phyloP scores from a whole-genome alignment of 2,329 filamentous ascomycete genomes.

The Hypoxylon sp. region DNA sequence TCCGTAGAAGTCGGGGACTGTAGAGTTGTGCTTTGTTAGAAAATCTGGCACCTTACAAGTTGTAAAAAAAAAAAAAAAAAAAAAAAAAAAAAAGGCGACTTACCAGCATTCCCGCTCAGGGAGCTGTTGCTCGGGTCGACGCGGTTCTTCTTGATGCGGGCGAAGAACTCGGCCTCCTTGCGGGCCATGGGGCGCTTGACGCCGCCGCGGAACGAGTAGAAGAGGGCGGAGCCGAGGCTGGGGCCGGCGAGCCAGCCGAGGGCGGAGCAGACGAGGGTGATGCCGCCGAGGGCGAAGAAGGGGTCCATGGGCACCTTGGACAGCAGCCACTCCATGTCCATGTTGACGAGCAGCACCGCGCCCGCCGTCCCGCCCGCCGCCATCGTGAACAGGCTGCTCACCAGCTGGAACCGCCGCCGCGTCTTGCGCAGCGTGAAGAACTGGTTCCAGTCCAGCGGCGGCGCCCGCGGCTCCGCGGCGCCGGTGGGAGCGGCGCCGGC shows the following conservation, averaged over 20 bases:
- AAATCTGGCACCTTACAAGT: not conserved
- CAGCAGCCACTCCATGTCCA: constrained; percentile 76
- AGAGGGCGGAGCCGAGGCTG: constrained; percentile 79
- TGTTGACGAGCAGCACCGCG: constrained; percentile 71
- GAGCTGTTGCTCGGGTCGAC: constrained; percentile 91
- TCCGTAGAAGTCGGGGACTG: constrained; percentile 94
- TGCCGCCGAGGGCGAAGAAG: constrained; percentile 82
- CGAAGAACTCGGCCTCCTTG: constrained; percentile 96
- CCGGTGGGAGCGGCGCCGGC: constrained; percentile 34
- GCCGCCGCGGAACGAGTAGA: constrained; percentile 77
- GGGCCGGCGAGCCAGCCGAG: constrained; percentile 90
- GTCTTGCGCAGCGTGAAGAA: constrained; percentile 92
- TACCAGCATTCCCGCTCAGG: constrained; percentile 79
- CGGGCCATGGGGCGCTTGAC: constrained; percentile 75
- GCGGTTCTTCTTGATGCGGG: constrained; percentile 87
- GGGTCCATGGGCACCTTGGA: constrained; percentile 84
- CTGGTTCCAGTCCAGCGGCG: constrained; percentile 81
- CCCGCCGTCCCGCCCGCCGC: constrained; percentile 68
- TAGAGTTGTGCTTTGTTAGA: constrained; percentile 3
- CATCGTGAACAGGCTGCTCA: constrained; percentile 74
- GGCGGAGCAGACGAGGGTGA: constrained; percentile 78
- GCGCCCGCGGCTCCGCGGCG: constrained; percentile 41
- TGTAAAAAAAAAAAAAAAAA: too few relatives aligned
- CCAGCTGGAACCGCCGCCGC: constrained; percentile 82
- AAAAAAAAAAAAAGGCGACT: constrained; percentile 39